phyloP scores from a whole-genome alignment of 2,329 filamentous ascomycete species.

The Alternaria gaisen region DNA sequence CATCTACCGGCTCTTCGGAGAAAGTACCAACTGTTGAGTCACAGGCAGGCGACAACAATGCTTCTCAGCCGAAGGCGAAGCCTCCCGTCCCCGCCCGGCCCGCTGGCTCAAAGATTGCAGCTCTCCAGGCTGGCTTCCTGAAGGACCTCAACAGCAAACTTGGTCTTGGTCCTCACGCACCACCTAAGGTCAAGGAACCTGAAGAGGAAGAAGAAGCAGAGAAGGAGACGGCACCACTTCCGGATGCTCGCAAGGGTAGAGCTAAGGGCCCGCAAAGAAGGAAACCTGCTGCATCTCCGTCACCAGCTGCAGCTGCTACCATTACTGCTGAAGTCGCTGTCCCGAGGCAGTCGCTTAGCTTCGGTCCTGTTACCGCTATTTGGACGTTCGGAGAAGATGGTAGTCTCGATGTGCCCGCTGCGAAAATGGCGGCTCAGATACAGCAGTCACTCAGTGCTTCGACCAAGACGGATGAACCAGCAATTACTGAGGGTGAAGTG shows the following conservation, averaged over 20 bases:
- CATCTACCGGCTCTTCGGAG: slow-evolving; percentile 52
- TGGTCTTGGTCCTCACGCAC: slow-evolving; percentile 81
- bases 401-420: slow-evolving; percentile 44
- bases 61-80: slow-evolving; percentile 72
- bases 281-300: slow-evolving; percentile 69
- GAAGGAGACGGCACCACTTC: slow-evolving; percentile 76
- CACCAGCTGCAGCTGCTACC: slow-evolving; percentile 61
- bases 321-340: slow-evolving; percentile 51
- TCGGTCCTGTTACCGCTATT: slow-evolving; percentile 42
- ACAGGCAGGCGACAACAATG: slow-evolving; percentile 42
- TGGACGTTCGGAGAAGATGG: slow-evolving; percentile 50
- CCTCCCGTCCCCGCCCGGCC: slow-evolving; percentile 83
- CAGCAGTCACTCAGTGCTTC: slow-evolving; percentile 27
- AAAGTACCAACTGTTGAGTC: slow-evolving; percentile 44
- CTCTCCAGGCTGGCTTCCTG: slow-evolving; percentile 90
- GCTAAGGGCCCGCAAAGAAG: slow-evolving; percentile 87
- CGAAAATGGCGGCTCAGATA: slow-evolving; percentile 40
- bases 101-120: slow-evolving; percentile 85
- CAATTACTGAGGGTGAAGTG: slow-evolving; percentile 12
- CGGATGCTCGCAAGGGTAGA: slow-evolving; percentile 88
- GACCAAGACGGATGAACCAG: slow-evolving; percentile 13
- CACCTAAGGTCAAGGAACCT: slow-evolving; percentile 77
- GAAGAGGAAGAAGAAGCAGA: slow-evolving; percentile 63
- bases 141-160: slow-evolving; percentile 91
- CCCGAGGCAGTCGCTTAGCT: slow-evolving; percentile 32